These are phyloP conservation scores for Periconia sp. DNA, from an alignment of 2,329 filamentous ascomycete genomes.

Conservation along the genomic window DNA sequence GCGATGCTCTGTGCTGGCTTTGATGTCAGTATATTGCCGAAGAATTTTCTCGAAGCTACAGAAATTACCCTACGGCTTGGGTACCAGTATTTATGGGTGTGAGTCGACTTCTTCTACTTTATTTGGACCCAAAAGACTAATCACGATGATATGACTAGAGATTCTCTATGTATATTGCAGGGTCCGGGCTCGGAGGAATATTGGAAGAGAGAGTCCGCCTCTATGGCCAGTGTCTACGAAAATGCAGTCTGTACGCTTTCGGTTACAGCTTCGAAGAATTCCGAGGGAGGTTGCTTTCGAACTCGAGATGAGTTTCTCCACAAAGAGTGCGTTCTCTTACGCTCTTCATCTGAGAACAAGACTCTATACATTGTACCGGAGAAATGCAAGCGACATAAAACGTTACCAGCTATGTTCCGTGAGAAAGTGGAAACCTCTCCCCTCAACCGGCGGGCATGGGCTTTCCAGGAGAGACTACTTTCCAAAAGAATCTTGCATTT, in stretches of 20 bases:
- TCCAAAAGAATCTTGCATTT: neutral
- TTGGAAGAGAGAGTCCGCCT: neutral
- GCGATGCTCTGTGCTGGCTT: neutral
- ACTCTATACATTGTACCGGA: too few species aligned
- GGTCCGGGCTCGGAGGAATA: neutral
- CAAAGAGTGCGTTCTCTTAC: neutral
- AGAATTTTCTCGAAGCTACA: neutral
- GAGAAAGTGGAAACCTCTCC: neutral
- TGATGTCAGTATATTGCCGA: neutral
- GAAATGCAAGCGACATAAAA: too few species aligned
- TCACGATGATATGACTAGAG: too few species aligned
- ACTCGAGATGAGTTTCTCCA: neutral
- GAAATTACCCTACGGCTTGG: neutral
- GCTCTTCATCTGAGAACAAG: constrained; percentile 25
- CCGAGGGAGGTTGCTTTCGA: neutral
- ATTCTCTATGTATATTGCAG: too few species aligned
- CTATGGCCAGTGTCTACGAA: neutral
- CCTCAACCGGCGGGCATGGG: neutral
- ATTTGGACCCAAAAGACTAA: too few species aligned
- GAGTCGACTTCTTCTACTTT: too few species aligned
- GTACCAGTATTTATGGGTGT: neutral
- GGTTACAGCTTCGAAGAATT: neutral
- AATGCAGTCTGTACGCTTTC: neutral
- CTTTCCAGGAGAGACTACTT: constrained; percentile 1
- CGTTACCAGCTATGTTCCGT: neutral